These are phyloP conservation scores for Inosperma sp. DNA, from an alignment of 768 basidiomycete species.

Conservation along the genomic window DNA sequence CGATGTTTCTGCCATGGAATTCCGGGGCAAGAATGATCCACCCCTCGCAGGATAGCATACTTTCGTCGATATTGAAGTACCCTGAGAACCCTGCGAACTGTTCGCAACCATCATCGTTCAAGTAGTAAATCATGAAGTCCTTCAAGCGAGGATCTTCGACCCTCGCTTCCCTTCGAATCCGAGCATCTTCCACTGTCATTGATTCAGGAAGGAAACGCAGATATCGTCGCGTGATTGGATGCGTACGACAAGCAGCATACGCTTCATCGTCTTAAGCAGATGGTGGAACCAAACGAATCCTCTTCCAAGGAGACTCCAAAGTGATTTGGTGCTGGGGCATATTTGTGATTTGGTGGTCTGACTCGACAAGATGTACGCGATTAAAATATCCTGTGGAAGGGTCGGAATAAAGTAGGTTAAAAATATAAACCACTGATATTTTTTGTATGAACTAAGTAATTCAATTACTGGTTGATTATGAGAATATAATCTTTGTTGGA, in stretches of 20 bases:
- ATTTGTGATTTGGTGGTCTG: background rate
- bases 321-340: constrained; percentile 29
- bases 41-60: constrained; percentile 35
- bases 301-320: constrained; percentile 31
- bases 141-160: constrained; percentile 29
- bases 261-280: constrained; percentile 31
- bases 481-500: no score
- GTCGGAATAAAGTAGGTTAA: no score
- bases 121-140: constrained; percentile 36
- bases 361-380: background rate
- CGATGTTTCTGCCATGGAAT: constrained; percentile 34
- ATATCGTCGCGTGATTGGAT: constrained; percentile 36
- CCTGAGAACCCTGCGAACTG: constrained; percentile 36
- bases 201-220: constrained; percentile 37
- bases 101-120: constrained; percentile 22
- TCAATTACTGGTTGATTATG: no score
- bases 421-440: no score
- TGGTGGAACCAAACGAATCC: constrained; percentile 34
- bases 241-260: constrained; percentile 32
- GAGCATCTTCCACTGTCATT: constrained; percentile 33
- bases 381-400: no score
- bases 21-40: constrained; percentile 39
- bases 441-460: no score
- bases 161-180: constrained; percentile 31
- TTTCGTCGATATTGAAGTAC: constrained; percentile 36